phyloP scores from a whole-genome alignment of 148 eudicot genomes.

The Fallopia convolvulus region DNA sequence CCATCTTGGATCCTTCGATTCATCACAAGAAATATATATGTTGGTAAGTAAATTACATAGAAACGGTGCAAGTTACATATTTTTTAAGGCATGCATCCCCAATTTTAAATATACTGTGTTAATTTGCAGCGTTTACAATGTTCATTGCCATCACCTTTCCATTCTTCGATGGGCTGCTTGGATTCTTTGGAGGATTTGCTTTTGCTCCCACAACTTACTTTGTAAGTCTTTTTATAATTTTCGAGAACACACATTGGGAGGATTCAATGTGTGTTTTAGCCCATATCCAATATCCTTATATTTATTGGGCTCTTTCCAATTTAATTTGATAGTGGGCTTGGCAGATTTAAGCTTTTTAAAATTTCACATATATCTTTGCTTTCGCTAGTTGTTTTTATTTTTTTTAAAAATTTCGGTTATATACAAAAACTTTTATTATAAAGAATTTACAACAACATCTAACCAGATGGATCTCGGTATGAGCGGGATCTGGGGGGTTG shows the following conservation, averaged over 20 bases:
- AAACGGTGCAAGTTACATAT: neutral
- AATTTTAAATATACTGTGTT: neutral
- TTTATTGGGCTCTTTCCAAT: too few relatives aligned
- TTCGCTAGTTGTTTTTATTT: too few relatives aligned
- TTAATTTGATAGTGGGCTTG: too few relatives aligned
- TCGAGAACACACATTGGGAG: neutral
- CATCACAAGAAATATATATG: constrained; percentile 1
- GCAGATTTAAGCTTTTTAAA: too few relatives aligned
- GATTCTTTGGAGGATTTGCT: constrained; percentile 13
- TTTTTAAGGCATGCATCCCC: neutral
- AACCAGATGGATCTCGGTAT: too few relatives aligned
- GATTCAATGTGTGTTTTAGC: too few relatives aligned
- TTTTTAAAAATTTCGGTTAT: too few relatives aligned
- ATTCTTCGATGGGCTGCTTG: constrained; percentile 8
- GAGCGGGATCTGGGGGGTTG: too few relatives aligned
- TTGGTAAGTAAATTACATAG: neutral
- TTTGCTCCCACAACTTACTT: constrained; percentile 10
- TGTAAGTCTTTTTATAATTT: neutral
- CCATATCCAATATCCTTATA: too few relatives aligned
- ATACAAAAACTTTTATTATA: too few relatives aligned
- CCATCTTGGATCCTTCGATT: neutral
- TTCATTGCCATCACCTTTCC: constrained; percentile 4
- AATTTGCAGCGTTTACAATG: neutral
- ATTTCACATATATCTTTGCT: too few relatives aligned
- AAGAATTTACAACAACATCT: too few relatives aligned